Evolutionary conservation across 345 rosid genomes (phyloP).

Genomic region (Pistacia integerrima): DNA sequence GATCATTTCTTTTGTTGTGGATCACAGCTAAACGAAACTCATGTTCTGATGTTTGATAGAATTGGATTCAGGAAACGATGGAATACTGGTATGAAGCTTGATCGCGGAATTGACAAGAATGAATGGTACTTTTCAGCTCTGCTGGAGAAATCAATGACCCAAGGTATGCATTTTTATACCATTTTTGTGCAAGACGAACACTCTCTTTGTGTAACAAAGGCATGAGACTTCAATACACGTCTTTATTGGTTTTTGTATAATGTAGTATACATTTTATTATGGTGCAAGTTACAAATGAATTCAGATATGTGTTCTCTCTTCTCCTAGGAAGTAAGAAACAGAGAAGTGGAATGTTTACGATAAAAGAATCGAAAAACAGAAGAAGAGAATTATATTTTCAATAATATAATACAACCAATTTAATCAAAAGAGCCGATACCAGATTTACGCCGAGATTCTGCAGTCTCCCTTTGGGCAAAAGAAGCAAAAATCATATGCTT

Average conservation of each 20-base stretch:
- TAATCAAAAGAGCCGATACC: neutral
- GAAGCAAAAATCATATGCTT: neutral
- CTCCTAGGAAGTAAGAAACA: neutral
- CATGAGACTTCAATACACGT: neutral
- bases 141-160: no score
- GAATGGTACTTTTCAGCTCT: no score
- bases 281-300: neutral
- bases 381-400: neutral
- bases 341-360: neutral
- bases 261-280: neutral
- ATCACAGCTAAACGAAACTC: neutral
- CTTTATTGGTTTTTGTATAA: neutral
- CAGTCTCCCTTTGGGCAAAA: neutral
- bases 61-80: no score
- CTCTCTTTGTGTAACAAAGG: neutral
- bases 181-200: neutral
- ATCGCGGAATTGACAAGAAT: slow-evolving; percentile 9
- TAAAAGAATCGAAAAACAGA: neutral
- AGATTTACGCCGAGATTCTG: neutral
- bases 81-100: no score
- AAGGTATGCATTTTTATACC: neutral
- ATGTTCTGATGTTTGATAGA: neutral
- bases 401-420: neutral
- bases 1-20: no score
- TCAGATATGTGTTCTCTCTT: neutral